Base-by-base conservation (phyloP, 179 eudicot genomes). In the Actinidia chinensis region DNA sequence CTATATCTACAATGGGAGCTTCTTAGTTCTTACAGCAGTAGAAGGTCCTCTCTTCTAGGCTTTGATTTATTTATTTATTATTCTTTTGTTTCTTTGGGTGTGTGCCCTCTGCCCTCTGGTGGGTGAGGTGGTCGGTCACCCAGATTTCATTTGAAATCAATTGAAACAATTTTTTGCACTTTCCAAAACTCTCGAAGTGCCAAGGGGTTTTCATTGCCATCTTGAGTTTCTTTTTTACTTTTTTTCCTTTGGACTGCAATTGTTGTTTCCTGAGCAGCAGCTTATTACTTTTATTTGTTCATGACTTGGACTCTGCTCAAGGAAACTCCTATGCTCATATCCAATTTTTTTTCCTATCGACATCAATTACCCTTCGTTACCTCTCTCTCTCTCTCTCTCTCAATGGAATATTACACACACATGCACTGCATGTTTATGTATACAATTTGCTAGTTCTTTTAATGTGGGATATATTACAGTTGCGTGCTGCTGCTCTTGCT, bases 401-500 rank as follows among this genome's bases (percentile, higher is more conserved):
- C 33, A 28, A 28, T 28, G 33, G 48, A 73, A 73, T 40, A 25
- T 33, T 13, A 22, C 33, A 28, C 33, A 28, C 33, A 28, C 1
- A 28, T 28, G 33, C 33, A 28, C 2, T 28, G 33, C 33, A 28
- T 28, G 40, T 6, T 43, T 74, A 6, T 14, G 28, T 28, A 28
- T 1, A 11, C 20, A 43, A 11, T 18, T 74, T 58, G 65, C 68
- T 58, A n/a, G 51, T 33, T 40, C 48, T 58, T 58, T 58, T 59
- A 59, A 54, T 73, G 5, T 36, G 54, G 18, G 12, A 51, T 18
- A 14, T 46, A 73, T 89, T 83, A 20, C 89, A 95, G 98, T 82
- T 95, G 87, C 88, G 86, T 78, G 92, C 87, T 44, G 99, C 99
- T 40, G 99, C 99, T 55, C 86, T 84, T 80, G 98, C 99, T 43